Percentiles rank a stretch among this genome's conserved stretches.
These are phyloP conservation scores for Saturnispora serradocipensis DNA, from an alignment of 805 yeast genomes.

Conservation along the genomic window DNA sequence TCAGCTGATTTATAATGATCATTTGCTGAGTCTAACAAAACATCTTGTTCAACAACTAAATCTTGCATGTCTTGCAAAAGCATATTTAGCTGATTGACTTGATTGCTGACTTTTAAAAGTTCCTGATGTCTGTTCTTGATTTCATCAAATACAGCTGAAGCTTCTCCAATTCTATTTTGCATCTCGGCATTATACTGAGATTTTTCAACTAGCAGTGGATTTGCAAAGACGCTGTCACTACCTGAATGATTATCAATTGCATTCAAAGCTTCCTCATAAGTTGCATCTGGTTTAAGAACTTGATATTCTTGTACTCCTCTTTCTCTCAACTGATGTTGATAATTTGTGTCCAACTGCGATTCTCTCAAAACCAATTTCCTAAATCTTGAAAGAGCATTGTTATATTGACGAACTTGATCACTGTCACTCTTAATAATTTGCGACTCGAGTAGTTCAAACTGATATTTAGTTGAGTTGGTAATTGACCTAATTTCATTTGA, in stretches of 20 bases:
- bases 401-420: constrained; percentile 79
- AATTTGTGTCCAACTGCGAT: constrained; percentile 71
- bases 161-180: constrained; percentile 67
- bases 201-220: constrained; percentile 60
- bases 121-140: constrained; percentile 89
- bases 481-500: constrained; percentile 8
- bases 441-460: constrained; percentile 65
- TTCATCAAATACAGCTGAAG: constrained; percentile 80
- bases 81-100: constrained; percentile 86
- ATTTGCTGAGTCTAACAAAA: constrained; percentile 67
- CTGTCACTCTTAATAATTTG: constrained; percentile 50
- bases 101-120: constrained; percentile 78
- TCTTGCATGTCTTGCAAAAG: constrained; percentile 91
- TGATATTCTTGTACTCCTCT: constrained; percentile 78
- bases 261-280: constrained; percentile 70
- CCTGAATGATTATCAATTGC: constrained; percentile 67
- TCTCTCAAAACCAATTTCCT: constrained; percentile 76
- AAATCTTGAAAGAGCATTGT: constrained; percentile 60
- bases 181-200: constrained; percentile 5
- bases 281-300: constrained; percentile 70
- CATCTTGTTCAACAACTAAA: constrained; percentile 87
- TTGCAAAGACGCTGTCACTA: constrained; percentile 79
- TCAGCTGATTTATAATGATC: constrained; percentile 71
- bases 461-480: constrained; percentile 38
- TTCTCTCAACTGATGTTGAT: constrained; percentile 44